These are phyloP conservation scores for Rhizopus arrhizus DNA, from an alignment of 371 early-diverging fungal species.

Conservation along the genomic window DNA sequence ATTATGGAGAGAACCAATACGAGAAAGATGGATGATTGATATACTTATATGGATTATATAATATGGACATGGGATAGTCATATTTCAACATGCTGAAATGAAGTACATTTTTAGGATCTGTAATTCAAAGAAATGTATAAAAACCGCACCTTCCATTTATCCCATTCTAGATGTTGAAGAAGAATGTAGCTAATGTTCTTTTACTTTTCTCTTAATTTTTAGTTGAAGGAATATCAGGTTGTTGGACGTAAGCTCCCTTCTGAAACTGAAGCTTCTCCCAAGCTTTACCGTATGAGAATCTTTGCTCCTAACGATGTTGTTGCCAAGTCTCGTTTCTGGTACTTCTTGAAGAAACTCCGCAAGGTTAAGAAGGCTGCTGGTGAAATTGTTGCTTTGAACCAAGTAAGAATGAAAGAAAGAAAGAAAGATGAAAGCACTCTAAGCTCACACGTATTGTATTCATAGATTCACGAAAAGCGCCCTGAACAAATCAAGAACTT, in stretches of 20 bases:
- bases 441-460: not conserved
- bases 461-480: slow-evolving; percentile 89
- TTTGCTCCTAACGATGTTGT: slow-evolving; percentile 97
- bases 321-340: slow-evolving; percentile 98
- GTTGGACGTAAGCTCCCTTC: slow-evolving; percentile 90
- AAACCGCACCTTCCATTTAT: too few species aligned
- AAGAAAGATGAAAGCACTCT: not conserved
- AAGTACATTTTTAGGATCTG: too few species aligned
- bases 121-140: too few species aligned
- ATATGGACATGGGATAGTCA: too few species aligned
- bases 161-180: too few species aligned
- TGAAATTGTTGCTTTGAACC: slow-evolving; percentile 93
- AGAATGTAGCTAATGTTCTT: too few species aligned
- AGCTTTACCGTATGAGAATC: slow-evolving; percentile 94
- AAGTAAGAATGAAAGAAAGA: slow-evolving; percentile 50
- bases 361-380: slow-evolving; percentile 96
- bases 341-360: slow-evolving; percentile 94
- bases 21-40: too few species aligned
- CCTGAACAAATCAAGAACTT: slow-evolving; percentile 93
- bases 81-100: too few species aligned
- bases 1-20: too few species aligned
- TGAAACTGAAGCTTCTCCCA: slow-evolving; percentile 87
- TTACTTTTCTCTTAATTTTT: not conserved
- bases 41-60: not conserved
- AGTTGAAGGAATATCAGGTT: slow-evolving; percentile 49